Percentiles rank a stretch among this genome's conserved stretches.
phyloP scores from a whole-genome alignment of 1,139 yeast genomes.

The Petasospora fabianii region DNA sequence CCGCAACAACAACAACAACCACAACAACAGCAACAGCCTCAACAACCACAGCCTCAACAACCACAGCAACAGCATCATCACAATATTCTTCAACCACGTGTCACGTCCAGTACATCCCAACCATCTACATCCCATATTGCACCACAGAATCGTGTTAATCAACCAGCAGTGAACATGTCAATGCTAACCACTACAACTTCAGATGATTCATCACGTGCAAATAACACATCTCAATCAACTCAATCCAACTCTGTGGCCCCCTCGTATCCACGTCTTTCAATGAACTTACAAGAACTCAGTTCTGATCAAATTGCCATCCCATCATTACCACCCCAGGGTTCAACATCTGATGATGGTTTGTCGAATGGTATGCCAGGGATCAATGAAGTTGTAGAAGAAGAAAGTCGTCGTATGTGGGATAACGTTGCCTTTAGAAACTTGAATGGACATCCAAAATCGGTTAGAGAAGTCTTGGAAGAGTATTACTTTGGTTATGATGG shows the following conservation, averaged over 20 bases:
- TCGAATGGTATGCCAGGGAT: slow-evolving; percentile 4
- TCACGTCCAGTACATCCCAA: not conserved
- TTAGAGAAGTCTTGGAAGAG: slow-evolving; percentile 26
- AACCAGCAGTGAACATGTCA: slow-evolving; percentile 11
- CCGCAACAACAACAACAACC: not conserved
- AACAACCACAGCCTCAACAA: too few relatives aligned
- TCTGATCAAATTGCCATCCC: slow-evolving; percentile 14
- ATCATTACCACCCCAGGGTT: slow-evolving; percentile 5
- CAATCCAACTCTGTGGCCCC: slow-evolving; percentile 2
- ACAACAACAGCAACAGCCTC: not conserved
- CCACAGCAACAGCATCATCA: slow-evolving; percentile 1
- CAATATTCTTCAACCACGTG: too few relatives aligned
- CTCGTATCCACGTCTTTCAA: slow-evolving; percentile 10
- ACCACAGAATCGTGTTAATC: slow-evolving; percentile 18
- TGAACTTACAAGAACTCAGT: slow-evolving; percentile 7
- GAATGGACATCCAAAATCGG: slow-evolving; percentile 24
- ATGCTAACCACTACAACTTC: slow-evolving; percentile 9
- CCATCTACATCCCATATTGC: slow-evolving; percentile 7
- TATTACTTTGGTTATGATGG: slow-evolving; percentile 26
- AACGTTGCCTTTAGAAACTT: slow-evolving; percentile 18
- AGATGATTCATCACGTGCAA: slow-evolving; percentile 1
- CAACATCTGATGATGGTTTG: slow-evolving; percentile 5
- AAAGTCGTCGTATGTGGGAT: slow-evolving; percentile 20
- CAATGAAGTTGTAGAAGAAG: slow-evolving; percentile 15
- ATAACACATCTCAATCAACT: not conserved